Base-by-base conservation (phyloP, 257 asterid species). In the Plectranthus barbatus region DNA sequence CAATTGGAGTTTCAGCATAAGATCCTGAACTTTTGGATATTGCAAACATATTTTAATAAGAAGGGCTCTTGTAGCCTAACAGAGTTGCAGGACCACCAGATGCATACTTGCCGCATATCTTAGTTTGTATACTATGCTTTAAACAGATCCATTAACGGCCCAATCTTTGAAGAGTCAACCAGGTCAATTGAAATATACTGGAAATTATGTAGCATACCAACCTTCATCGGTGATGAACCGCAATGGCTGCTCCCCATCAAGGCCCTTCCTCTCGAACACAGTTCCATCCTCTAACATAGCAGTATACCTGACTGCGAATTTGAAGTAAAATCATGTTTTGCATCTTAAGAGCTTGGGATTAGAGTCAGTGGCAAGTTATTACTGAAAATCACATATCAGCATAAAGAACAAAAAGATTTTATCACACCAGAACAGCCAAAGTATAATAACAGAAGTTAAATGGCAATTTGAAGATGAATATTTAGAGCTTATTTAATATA, bases 161-260 rank as follows among this genome's bases (percentile, higher is more conserved):
- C 18, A 51, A 36, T 41, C 63, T 26, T 11, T 6, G 60, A 39
- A 67, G 37, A 59, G 46, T 21, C 20, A 44, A 48, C 45, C 34
- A 24, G 41, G 46, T 54, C 52, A 21, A 48, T 34, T 26, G 31
- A 7, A 48, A 51, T 44, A 47, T 21, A 29, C 53, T 60, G 59
- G n/a, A 53, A 60, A 49, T 42, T 62, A 50, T 55, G 49, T 47
- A 41, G 24, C 33, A 47, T 56, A 73, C 77, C 42, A 33, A 86
- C 95, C 95, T 84, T 86, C 89, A 74, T 79, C 89, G 3, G 95
- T 84, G 72, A 79, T 72, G 72, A 81, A 84, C 76, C 78, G 74
- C 74, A 81, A 42, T 14, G 89, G 68, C 21, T 60, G 76, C 57
- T 39, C 71, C 66, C 77, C 84, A 62, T 72, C 89, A 54, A 74